Percentiles rank a stretch among this genome's conserved stretches.
Conservation (phyloP, 1,139 yeast genomes). For the Magnusiomyces ingens region DNA sequence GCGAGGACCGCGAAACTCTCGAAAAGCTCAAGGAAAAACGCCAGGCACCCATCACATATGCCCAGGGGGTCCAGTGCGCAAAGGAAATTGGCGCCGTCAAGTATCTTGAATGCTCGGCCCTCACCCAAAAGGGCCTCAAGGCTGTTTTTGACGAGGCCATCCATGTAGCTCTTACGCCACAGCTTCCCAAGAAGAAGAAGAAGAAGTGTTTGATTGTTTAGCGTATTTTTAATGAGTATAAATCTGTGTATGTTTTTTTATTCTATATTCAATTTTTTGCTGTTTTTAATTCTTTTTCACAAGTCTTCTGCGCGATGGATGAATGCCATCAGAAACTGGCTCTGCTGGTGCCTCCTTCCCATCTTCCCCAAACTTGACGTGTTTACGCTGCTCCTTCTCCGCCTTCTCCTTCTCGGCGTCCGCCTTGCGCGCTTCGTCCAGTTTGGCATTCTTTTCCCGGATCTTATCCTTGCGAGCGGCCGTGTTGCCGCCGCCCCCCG, state of each 20-base stretch:
- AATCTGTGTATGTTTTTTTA: not conserved
- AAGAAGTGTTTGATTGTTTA: slow-evolving; percentile 7
- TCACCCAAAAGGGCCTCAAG: slow-evolving; percentile 65
- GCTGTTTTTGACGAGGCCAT: slow-evolving; percentile 78
- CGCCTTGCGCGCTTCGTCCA: slow-evolving; percentile 36
- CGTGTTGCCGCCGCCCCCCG: slow-evolving; percentile 97
- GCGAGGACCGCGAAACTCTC: slow-evolving; percentile 85
- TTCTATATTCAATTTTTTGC: not conserved
- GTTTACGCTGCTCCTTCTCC: slow-evolving; percentile 10
- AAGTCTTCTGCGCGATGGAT: slow-evolving; percentile 44
- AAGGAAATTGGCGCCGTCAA: slow-evolving; percentile 91
- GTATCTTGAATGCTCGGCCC: slow-evolving; percentile 91
- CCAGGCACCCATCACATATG: slow-evolving; percentile 76
- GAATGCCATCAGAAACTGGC: slow-evolving; percentile 35
- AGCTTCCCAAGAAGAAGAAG: slow-evolving; percentile 62
- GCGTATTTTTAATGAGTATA: not conserved
- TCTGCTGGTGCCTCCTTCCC: not conserved
- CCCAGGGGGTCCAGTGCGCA: slow-evolving; percentile 88
- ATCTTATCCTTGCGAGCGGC: slow-evolving; percentile 61
- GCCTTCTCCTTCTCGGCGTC: slow-evolving; percentile 40
- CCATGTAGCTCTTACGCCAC: slow-evolving; percentile 63
- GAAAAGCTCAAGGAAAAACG: slow-evolving; percentile 88
- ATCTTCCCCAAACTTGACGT: slow-evolving; percentile 2
- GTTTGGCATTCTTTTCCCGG: slow-evolving; percentile 67
- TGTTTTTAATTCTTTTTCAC: not conserved